Evolutionary conservation across 73 alveolate species (phyloP).

Genomic region (Tetrahymena borealis): DNA sequence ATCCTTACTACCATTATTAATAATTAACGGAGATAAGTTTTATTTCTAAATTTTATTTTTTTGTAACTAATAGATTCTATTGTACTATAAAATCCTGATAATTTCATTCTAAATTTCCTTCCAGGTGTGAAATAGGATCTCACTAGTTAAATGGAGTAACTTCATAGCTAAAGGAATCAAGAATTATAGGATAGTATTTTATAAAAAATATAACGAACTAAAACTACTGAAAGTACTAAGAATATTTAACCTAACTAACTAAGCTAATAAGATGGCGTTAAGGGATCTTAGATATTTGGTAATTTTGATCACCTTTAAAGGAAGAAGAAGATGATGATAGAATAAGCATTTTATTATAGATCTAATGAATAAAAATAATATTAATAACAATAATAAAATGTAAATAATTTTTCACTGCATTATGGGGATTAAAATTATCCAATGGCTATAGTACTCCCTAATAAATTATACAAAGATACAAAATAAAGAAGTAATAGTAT

Average conservation of each 20-base stretch:
- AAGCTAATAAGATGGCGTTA: background rate
- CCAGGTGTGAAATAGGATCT: background rate
- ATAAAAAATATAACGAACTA: background rate
- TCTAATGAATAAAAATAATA: background rate
- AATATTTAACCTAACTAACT: background rate
- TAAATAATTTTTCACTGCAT: background rate
- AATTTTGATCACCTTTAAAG: background rate
- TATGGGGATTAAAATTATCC: background rate
- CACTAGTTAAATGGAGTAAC: background rate
- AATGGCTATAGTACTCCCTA: background rate
- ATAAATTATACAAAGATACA: background rate
- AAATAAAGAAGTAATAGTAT: background rate
- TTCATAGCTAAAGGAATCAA: background rate
- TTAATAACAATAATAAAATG: background rate
- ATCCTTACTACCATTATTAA: too few species aligned
- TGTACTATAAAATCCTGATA: background rate
- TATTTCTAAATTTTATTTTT: too few species aligned
- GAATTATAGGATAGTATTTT: background rate
- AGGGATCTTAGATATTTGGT: background rate
- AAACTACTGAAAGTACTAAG: background rate
- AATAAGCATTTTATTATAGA: background rate
- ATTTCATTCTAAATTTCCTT: background rate
- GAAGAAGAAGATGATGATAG: background rate
- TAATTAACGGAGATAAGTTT: too few species aligned
- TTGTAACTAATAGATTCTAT: background rate